Base-by-base conservation (phyloP, 495 filamentous ascomycete genomes). In the Mycothermus thermophilus region DNA sequence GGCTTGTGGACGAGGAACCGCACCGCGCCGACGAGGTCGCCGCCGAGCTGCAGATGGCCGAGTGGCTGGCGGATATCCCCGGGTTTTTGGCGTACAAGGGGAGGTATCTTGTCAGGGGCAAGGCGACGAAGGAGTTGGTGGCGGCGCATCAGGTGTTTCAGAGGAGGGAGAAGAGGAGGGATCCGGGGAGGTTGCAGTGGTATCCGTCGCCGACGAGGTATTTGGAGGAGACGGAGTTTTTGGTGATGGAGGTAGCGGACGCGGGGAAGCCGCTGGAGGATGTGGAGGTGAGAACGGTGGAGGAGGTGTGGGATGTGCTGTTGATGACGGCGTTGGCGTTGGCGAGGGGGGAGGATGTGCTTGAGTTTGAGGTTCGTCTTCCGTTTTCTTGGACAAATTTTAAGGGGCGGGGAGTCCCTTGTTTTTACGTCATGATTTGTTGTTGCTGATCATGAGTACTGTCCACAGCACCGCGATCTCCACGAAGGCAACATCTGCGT, bases 61-160 rank as follows among this genome's bases (percentile, higher is more conserved):
- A 83, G 37, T 76, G 71, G 36, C 69, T 94, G 15, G 75, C 80
- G 30, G 70, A 74, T 12, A 75, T 88, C 27, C 83, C 83, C 2
- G 86, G 86, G n/a, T 94, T 92, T 54, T 82, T 84, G n/a, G 67
- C 77, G n/a, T 88, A 88, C 60, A 74, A 85, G 47, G 77, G 80
- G 28, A 70, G 80, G 5, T 75, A 80, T 29, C 62, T 94, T 6
- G 63, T 93, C 0, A 60, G 74, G 44, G 86, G 86, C 0, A 69
- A 69, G 12, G 75, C 81, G 8, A 70, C 79, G 7, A 56, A 60
- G 19, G 55, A 62, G 0, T 74, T 90, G 30, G 60, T 75, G 18
- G 58, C 67, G 22, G 83, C 84, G 12, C 77, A 71, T 47, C 64
- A 65, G 46, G 48, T 42, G 4, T 85, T 74, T 58, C 72, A 82